Evolutionary conservation across 371 early-diverging fungal genomes (phyloP).

Genomic region (Mortierella sp.): DNA sequence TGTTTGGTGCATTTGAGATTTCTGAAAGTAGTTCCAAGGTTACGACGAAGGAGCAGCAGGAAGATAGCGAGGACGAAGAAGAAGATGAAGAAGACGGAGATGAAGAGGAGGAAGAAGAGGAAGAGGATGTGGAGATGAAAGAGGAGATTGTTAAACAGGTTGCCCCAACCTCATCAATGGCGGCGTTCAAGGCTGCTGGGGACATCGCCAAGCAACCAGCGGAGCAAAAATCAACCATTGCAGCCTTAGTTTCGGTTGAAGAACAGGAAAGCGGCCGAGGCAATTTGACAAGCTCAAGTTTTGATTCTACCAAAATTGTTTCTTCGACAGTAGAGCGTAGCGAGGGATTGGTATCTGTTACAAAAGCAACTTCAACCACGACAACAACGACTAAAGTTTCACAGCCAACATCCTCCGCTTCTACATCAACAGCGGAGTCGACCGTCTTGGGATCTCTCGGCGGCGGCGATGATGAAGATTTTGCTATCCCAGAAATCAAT

Average conservation of each 20-base stretch:
- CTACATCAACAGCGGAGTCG: neutral
- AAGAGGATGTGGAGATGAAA: constrained; percentile 24
- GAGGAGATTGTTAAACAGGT: neutral
- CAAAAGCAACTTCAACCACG: constrained; percentile 4
- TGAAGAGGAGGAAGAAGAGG: constrained; percentile 16
- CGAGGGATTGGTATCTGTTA: neutral
- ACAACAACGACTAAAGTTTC: constrained; percentile 4
- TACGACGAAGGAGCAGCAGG: neutral
- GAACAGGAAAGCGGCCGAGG: neutral
- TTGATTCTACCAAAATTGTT: constrained; percentile 4
- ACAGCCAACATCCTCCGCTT: neutral
- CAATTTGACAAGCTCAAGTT: neutral
- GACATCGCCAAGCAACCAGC: neutral
- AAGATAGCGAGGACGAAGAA: constrained; percentile 11
- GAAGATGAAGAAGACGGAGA: constrained; percentile 23
- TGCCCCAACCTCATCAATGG: constrained; percentile 15
- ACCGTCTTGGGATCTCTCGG: neutral
- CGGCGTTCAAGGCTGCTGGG: constrained; percentile 30
- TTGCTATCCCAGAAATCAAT: constrained; percentile 41
- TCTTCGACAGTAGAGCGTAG: neutral
- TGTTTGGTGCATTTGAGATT: constrained; percentile 54
- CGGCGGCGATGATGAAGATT: constrained; percentile 27
- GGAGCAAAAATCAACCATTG: neutral
- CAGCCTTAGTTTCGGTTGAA: neutral
- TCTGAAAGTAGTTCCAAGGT: constrained; percentile 1